Evolutionary conservation across 1,139 yeast species (phyloP), one percentile per base, ranked within the genome.

Genomic region (Torulaspora pretoriensis): DNA sequence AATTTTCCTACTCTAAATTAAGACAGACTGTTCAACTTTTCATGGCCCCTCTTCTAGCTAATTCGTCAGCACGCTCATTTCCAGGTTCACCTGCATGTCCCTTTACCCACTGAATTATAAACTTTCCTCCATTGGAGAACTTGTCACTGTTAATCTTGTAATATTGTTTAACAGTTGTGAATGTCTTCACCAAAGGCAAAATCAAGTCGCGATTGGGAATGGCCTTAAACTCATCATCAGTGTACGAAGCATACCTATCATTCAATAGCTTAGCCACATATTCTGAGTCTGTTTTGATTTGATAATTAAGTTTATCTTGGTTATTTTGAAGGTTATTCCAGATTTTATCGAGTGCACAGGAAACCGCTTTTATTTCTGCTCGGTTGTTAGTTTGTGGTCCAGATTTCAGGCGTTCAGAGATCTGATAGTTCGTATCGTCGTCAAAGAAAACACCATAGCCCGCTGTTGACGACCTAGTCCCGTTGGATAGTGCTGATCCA

Each of bases 381-480:
- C 89, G 69, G 55, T 85, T 90, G 57, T 88, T 90, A 0, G 96
- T 88, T 33, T 81, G 86, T 5, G 64, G 65, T 1, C 68, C 74
- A 1, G 67, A 69, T 2, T 42, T 42, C 27, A 82, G 68, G 0
- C 81, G 78, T 23, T 69, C 76, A 1, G 80, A 71, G 3, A 71
- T 68, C 60, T 84, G 83, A 35, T 82, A 68, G 2, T 68, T 49
- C 57, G 83, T 85, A 16, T 63, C 61, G 0, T 58, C 64, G 0
- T 88, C 90, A 60, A 75, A 87, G 60, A 69, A 86, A 0, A 83
- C 86, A 13, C 95, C 96, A 57, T 75, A 79, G 0, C 96, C 96
- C 0, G 88, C 86, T 8, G 60, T 49, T 1, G 72, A 68, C 8
- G 61, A 59, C 0, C 47, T 42, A 22, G 59, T 61, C 2, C 85